Evolutionary conservation across 306 rosid genomes (phyloP), one percentile per base, ranked within the genome.

Genomic region (Castanospermum australe): DNA sequence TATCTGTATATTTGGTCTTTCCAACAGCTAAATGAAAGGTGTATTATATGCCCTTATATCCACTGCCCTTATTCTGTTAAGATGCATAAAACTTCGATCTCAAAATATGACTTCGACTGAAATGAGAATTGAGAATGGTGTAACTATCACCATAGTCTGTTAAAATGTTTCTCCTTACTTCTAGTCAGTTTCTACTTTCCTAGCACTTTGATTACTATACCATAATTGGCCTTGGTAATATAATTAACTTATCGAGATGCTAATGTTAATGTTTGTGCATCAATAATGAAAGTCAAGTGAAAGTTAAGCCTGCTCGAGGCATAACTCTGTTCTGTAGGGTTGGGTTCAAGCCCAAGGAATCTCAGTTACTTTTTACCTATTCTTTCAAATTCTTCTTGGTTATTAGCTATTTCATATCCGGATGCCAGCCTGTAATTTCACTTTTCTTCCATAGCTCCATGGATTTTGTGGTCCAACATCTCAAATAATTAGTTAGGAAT

Each of bases 401-500:
- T 25, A 6, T 73, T 5, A 57, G 50, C 12, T 83, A 61, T 38
- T 32, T 41, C 14, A 6, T 78, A 12, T 44, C 45, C 55, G 55
- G 78, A 32, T 77, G 47, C 73, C 14, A 54, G 55, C 24, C 45
- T 79, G 54, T n/a, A 60, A 32, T 76, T 30, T 50, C 17, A 22
- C 20, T 22, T 48, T 47, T 55, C 61, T 57, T 77, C 73, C 68
- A 41, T 44, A 81, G 60, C 47, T 68, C 74, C 22, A 65, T 25
- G 63, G 45, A 73, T 55, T 62, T 14, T 75, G 25, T 5, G 15
- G 52, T 25, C 60, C 67, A 21, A 54, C 42, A 50, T 80, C 76
- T 72, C 71, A 61, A 32, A 52, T 52, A 66, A 71, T 71, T 70
- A 48, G 56, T 82, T 25, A 32, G 56, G 56, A 84, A 60, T 72